These are phyloP conservation scores for Vachellia collinsii DNA, from an alignment of 306 rosid species.

Conservation along the genomic window DNA sequence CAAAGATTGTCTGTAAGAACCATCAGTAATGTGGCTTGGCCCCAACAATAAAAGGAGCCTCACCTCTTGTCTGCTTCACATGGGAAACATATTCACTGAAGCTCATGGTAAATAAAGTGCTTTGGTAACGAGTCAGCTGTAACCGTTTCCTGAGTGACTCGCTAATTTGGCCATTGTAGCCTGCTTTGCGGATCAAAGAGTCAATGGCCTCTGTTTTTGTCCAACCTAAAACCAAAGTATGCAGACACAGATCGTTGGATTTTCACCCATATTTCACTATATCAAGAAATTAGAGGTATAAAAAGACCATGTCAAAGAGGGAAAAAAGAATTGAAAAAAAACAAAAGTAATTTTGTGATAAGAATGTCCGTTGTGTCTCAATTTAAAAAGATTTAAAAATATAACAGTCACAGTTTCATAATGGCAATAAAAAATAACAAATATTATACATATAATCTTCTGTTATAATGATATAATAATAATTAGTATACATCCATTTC, in stretches of 20 bases:
- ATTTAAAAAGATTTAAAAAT: neutral
- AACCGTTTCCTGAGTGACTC: conserved; percentile 66
- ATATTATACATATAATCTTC: neutral
- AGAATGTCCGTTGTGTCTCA: neutral
- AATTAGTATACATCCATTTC: neutral
- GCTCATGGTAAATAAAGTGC: conserved; percentile 79
- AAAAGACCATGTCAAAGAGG: conserved; percentile 14
- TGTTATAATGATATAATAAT: neutral
- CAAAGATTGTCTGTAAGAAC: conserved; percentile 43
- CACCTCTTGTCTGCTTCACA: conserved; percentile 69
- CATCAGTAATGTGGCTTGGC: conserved; percentile 50
- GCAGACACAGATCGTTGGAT: conserved; percentile 26
- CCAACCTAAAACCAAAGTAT: conserved; percentile 77
- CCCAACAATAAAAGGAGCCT: conserved; percentile 59
- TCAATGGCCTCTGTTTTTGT: conserved; percentile 81
- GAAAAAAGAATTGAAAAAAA: neutral
- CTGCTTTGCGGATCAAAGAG: conserved; percentile 90
- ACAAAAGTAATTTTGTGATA: neutral
- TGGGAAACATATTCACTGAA: conserved; percentile 71
- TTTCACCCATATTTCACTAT: neutral
- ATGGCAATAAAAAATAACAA: neutral
- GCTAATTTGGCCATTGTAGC: conserved; percentile 66
- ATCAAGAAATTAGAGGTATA: neutral
- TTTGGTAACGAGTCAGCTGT: conserved; percentile 85
- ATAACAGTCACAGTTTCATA: neutral